These are phyloP conservation scores for Solanum microdontum DNA, from an alignment of 257 asterid genomes.

Conservation along the genomic window DNA sequence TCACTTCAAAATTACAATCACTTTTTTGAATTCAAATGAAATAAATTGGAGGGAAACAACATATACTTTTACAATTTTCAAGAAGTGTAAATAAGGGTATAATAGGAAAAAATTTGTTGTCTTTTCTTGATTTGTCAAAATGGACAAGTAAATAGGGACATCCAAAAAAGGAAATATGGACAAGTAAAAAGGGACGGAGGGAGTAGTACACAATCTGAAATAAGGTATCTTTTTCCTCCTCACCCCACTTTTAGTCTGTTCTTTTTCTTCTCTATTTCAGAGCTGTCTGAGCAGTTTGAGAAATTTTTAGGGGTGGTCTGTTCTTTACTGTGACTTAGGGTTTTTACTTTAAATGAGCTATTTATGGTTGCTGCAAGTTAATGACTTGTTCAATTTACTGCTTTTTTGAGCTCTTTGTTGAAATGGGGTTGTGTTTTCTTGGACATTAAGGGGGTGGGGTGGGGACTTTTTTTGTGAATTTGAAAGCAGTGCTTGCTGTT, in stretches of 20 bases:
- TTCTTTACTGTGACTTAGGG: conserved; percentile 16
- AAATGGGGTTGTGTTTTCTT: conserved; percentile 17
- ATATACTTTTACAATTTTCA: too few species aligned
- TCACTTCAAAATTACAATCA: too few species aligned
- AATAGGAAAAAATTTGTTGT: too few species aligned
- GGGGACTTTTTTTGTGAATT: conserved; percentile 5
- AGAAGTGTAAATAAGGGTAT: too few species aligned
- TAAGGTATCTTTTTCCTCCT: conserved; percentile 15
- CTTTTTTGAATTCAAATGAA: too few species aligned
- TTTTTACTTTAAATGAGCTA: conserved; percentile 12
- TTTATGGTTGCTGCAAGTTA: conserved; percentile 18
- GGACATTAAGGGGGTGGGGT: not conserved
- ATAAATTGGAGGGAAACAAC: too few species aligned
- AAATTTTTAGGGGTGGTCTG: not conserved
- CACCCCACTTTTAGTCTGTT: conserved; percentile 15
- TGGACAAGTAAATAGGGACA: too few species aligned
- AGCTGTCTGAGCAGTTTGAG: not conserved
- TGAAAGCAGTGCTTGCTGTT: conserved; percentile 1
- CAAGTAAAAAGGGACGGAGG: too few species aligned
- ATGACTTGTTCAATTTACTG: conserved; percentile 15
- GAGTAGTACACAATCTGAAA: conserved; percentile 11
- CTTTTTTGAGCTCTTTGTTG: conserved; percentile 8
- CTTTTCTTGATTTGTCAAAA: too few species aligned
- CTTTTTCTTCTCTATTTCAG: conserved; percentile 14
- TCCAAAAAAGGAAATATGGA: too few species aligned